Evolutionary conservation across 2,329 filamentous ascomycete genomes (phyloP).

Genomic region (Colletotrichum godetiae): DNA sequence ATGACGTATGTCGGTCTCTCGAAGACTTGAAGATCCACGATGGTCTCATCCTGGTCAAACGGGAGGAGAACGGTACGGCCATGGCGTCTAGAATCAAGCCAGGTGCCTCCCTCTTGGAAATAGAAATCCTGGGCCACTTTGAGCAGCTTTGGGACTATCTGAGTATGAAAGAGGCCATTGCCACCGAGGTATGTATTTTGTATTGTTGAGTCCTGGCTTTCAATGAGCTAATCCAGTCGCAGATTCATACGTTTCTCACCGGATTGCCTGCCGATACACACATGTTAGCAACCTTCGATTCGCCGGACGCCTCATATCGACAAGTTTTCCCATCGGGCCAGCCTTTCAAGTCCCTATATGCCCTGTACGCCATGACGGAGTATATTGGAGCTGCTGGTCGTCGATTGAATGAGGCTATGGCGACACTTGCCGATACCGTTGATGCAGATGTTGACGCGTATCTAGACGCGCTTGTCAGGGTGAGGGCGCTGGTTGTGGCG

Average conservation of each 20-base stretch:
- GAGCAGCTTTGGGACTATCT: conserved; percentile 86
- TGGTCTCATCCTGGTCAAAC: conserved; percentile 75
- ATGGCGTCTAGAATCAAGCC: conserved; percentile 58
- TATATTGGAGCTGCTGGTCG: conserved; percentile 62
- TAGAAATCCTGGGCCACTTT: conserved; percentile 84
- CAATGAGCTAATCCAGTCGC: conserved; percentile 35
- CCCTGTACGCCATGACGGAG: conserved; percentile 73
- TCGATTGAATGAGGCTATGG: conserved; percentile 39
- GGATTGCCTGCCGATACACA: conserved; percentile 76
- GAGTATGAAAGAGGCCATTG: conserved; percentile 76
- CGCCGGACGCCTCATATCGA: conserved; percentile 60
- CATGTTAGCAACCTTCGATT: conserved; percentile 69
- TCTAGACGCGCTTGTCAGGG: conserved; percentile 52
- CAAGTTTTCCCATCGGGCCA: conserved; percentile 76
- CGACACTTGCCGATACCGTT: conserved; percentile 17
- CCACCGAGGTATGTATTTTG: conserved; percentile 67
- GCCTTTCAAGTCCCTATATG: conserved; percentile 80
- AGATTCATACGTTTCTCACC: conserved; percentile 78
- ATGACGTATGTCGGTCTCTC: conserved; percentile 70
- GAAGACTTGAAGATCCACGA: conserved; percentile 75
- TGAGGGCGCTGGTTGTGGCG: conserved; percentile 68
- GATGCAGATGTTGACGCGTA: conserved; percentile 41
- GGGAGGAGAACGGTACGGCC: conserved; percentile 60
- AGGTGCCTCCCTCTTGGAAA: conserved; percentile 74
- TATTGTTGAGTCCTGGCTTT: not conserved